Conservation (phyloP, 257 asterid species). For the Mitragyna speciosa region DNA sequence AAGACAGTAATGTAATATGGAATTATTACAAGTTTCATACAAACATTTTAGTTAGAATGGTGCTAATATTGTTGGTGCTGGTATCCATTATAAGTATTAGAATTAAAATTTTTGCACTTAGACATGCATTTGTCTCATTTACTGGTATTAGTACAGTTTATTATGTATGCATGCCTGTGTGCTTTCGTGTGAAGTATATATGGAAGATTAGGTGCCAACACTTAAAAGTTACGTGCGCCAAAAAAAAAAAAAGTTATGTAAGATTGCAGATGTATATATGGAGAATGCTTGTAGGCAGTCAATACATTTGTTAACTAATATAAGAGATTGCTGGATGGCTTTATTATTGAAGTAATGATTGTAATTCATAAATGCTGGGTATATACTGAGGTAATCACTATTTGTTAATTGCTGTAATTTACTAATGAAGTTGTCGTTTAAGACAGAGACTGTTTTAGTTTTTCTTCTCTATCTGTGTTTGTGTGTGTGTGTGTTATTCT, state of each 20-base stretch:
- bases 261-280: neutral
- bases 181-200: neutral
- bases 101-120: neutral
- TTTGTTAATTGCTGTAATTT: too few species aligned
- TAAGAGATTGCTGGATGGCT: neutral
- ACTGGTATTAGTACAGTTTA: neutral
- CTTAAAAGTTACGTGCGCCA: too few species aligned
- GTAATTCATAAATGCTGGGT: neutral
- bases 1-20: neutral
- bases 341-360: neutral
- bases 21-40: neutral
- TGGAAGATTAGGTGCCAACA: neutral
- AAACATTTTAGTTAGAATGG: neutral
- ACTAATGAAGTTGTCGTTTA: neutral
- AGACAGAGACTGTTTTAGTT: too few species aligned
- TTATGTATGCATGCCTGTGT: neutral
- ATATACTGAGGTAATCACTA: neutral
- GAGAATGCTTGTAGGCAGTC: neutral
- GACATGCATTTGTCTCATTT: neutral
- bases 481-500: too few species aligned
- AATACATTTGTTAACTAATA: neutral
- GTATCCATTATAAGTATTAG: neutral
- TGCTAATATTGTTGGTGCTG: neutral
- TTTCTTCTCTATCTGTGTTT: too few species aligned
- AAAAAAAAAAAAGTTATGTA: neutral